Evolutionary conservation across 257 asterid genomes (phyloP).

Genomic region (Orobanche coerulescens): DNA sequence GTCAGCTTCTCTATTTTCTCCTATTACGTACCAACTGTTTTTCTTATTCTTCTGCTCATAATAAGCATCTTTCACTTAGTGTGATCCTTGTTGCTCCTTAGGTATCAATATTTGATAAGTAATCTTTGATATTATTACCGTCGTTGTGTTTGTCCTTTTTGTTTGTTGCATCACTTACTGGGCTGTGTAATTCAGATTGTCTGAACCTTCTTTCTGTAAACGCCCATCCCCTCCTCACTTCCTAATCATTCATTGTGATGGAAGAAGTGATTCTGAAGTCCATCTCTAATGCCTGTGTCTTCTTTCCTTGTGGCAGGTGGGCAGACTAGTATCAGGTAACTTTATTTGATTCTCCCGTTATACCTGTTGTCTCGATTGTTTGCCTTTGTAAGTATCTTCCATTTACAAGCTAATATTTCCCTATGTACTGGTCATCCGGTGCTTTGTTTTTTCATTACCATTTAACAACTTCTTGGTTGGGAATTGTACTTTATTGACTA

Average conservation of each 20-base stretch:
- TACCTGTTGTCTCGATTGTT: constrained; percentile 2
- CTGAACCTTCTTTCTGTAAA: not conserved
- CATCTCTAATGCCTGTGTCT: constrained; percentile 15
- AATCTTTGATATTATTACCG: not conserved
- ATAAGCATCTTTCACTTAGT: too few species aligned
- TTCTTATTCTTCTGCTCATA: too few species aligned
- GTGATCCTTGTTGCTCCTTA: too few species aligned
- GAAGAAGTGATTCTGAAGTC: too few species aligned
- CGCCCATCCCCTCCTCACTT: too few species aligned
- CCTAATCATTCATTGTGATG: too few species aligned
- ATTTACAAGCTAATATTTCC: not conserved
- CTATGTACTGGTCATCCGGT: not conserved
- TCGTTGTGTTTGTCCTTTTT: not conserved
- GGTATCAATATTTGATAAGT: not conserved
- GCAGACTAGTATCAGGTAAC: constrained; percentile 91
- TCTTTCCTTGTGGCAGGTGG: constrained; percentile 60
- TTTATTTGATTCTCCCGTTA: constrained; percentile 15
- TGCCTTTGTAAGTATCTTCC: not conserved
- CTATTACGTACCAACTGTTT: too few species aligned
- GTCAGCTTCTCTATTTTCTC: too few species aligned
- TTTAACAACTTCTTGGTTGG: not conserved
- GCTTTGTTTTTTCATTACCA: too few species aligned
- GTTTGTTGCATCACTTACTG: not conserved
- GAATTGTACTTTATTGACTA: not conserved
- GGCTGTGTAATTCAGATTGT: not conserved